Conservation (phyloP, 805 yeast genomes). For the Monosporozyma yasuniensis region DNA sequence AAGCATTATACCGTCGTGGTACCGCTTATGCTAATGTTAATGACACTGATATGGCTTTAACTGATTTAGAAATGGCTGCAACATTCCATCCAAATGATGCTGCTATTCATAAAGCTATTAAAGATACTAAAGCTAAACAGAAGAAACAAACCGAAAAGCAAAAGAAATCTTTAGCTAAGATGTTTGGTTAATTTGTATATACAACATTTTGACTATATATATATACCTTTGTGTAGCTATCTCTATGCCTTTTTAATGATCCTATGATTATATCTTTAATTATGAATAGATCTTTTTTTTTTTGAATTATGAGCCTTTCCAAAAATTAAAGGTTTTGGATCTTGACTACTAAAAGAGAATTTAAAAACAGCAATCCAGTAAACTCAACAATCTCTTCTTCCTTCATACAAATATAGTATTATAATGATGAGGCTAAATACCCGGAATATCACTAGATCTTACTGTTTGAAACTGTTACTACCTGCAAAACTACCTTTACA, state of each 20-base stretch:
- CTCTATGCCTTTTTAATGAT: background rate
- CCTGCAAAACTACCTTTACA: background rate
- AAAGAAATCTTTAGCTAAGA: slow-evolving; percentile 65
- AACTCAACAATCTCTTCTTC: no score
- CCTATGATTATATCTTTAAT: no score
- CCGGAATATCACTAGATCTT: background rate
- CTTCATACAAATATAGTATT: background rate
- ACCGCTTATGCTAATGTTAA: slow-evolving; percentile 54
- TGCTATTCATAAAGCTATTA: slow-evolving; percentile 57
- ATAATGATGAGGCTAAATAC: background rate
- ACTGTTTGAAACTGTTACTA: background rate
- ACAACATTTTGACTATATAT: background rate
- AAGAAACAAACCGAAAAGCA: slow-evolving; percentile 55
- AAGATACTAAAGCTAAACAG: slow-evolving; percentile 45
- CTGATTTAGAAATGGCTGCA: slow-evolving; percentile 57
- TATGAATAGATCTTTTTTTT: no score
- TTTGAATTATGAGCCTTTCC: no score
- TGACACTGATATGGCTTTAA: slow-evolving; percentile 62
- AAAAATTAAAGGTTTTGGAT: no score
- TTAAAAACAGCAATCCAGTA: no score
- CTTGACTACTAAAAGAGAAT: no score
- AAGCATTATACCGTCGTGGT: slow-evolving; percentile 83
- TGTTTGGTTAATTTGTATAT: slow-evolving; percentile 33
- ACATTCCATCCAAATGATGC: slow-evolving; percentile 59
- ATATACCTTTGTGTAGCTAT: background rate